phyloP scores from a whole-genome alignment of 2,329 filamentous ascomycete species.

The Exophiala sp. region DNA sequence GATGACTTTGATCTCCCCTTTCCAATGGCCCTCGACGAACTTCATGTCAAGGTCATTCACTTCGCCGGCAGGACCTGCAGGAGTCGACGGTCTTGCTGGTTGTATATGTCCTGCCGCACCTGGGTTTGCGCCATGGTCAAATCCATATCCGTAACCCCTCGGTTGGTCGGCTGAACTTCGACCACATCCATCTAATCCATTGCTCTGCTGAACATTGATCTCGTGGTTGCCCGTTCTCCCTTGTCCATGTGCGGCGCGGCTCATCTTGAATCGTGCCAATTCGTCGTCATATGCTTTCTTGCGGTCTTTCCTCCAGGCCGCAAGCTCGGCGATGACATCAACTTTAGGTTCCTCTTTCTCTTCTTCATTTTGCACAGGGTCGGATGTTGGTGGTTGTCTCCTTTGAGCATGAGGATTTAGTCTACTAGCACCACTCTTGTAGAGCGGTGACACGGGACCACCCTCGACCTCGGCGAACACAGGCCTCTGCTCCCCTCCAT shows the following conservation, averaged over 20 bases:
- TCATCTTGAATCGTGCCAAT: constrained; percentile 14
- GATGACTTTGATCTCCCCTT: constrained; percentile 54
- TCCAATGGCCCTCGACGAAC: constrained; percentile 55
- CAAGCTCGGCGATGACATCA: constrained; percentile 51
- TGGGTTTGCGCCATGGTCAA: constrained; percentile 15
- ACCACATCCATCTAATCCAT: neutral
- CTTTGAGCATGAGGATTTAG: constrained; percentile 6
- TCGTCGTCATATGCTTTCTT: constrained; percentile 45
- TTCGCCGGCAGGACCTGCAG: constrained; percentile 7
- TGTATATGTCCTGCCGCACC: constrained; percentile 6
- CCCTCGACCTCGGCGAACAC: constrained; percentile 12
- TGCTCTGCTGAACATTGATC: neutral
- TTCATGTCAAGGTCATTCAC: constrained; percentile 30
- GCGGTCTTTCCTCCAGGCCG: constrained; percentile 49
- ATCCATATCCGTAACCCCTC: constrained; percentile 23
- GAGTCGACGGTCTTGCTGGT: constrained; percentile 17
- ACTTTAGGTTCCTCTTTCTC: constrained; percentile 17
- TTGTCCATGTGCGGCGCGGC: neutral
- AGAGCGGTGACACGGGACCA: constrained; percentile 12
- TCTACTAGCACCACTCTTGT: constrained; percentile 11
- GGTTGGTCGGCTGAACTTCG: constrained; percentile 2
- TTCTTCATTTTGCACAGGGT: constrained; percentile 16
- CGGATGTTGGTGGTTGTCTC: constrained; percentile 9
- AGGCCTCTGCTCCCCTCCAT: constrained; percentile 1
- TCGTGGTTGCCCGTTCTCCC: constrained; percentile 1